Base-by-base conservation (phyloP, 805 yeast species). In the Clavispora carvajalis region DNA sequence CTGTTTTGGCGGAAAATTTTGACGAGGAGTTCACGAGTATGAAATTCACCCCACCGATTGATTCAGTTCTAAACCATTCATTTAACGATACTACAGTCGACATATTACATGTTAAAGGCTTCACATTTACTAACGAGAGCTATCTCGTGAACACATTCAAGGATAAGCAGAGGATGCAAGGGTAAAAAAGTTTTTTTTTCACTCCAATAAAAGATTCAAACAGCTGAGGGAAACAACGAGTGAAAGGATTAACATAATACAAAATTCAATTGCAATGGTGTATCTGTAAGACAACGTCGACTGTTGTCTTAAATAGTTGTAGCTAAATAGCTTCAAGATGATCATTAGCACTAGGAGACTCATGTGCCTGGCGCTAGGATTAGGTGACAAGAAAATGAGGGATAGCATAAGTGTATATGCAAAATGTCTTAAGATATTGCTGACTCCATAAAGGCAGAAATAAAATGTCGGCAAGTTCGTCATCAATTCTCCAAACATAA, bases 1-100 rank as follows among this genome's bases (percentile, higher is more conserved):
- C 95, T 18, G 80, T 71, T 34, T 57, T 84, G 40, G 96, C 96
- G 0, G 96, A 88, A 57, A 88, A 88, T 54, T 88, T 88, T 56
- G 87, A 86, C 47, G 62, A 72, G 8, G 90, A 85, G 44, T 88
- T 88, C 62, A 88, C 96, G 0, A 73, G 73, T 7, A 73, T 85
- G 82, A 71, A 73, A 28, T 68, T 80, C 33, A 72, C 54, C 4
- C 54, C 54, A 7, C 50, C 52, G n/a, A 12, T 24, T 18, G 36
- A 22, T 13, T 19, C 22, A 3, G 9, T 8, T 4, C 19, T 33
- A n/a, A 10, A 19, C 12, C 11, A 2, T 11, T 17, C 18, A 5
- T 15, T 5, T 15, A 17, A 16, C 15, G 13, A 28, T 2, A 31
- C 23, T 22, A 9, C 29, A 37, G 41, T 22, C 13, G 74, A 69